phyloP scores from a whole-genome alignment of 2,329 filamentous ascomycete species.

The Calonectria ilicicola region DNA sequence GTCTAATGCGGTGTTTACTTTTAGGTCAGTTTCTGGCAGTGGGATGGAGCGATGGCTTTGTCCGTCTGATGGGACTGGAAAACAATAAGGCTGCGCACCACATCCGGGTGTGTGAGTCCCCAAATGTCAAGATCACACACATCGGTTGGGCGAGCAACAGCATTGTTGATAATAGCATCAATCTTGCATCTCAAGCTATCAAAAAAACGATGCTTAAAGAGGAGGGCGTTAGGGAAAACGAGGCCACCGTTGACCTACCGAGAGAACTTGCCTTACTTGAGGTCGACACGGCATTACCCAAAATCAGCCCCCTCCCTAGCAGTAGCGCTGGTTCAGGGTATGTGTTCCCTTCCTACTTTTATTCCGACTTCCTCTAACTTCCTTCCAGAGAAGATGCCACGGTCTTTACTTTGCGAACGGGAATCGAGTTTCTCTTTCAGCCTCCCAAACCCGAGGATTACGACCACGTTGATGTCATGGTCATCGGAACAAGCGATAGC shows the following conservation, averaged over 20 bases:
- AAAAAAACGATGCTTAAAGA: slow-evolving; percentile 29
- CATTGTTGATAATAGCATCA: slow-evolving; percentile 47
- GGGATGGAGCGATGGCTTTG: slow-evolving; percentile 83
- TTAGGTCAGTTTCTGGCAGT: slow-evolving; percentile 82
- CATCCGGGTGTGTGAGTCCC: slow-evolving; percentile 65
- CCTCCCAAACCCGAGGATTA: slow-evolving; percentile 72
- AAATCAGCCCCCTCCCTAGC: slow-evolving; percentile 76
- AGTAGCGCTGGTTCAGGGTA: slow-evolving; percentile 72
- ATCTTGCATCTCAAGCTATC: slow-evolving; percentile 21
- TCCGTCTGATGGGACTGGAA: slow-evolving; percentile 82
- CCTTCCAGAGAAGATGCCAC: slow-evolving; percentile 61
- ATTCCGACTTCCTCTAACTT: slow-evolving; percentile 19
- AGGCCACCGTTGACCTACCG: slow-evolving; percentile 68
- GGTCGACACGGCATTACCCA: slow-evolving; percentile 80
- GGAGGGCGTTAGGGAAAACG: slow-evolving; percentile 17
- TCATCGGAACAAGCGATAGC: slow-evolving; percentile 79
- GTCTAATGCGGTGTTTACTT: neutral
- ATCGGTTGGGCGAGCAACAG: slow-evolving; percentile 65
- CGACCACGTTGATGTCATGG: slow-evolving; percentile 82
- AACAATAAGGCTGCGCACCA: slow-evolving; percentile 85
- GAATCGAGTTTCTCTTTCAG: slow-evolving; percentile 78
- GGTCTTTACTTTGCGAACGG: slow-evolving; percentile 77
- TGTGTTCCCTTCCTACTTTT: slow-evolving; percentile 18
- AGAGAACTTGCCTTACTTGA: slow-evolving; percentile 80
- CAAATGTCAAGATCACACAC: slow-evolving; percentile 59